Evolutionary conservation across 768 basidiomycete species (phyloP).

Genomic region (Udeniomyces megalosporus): DNA sequence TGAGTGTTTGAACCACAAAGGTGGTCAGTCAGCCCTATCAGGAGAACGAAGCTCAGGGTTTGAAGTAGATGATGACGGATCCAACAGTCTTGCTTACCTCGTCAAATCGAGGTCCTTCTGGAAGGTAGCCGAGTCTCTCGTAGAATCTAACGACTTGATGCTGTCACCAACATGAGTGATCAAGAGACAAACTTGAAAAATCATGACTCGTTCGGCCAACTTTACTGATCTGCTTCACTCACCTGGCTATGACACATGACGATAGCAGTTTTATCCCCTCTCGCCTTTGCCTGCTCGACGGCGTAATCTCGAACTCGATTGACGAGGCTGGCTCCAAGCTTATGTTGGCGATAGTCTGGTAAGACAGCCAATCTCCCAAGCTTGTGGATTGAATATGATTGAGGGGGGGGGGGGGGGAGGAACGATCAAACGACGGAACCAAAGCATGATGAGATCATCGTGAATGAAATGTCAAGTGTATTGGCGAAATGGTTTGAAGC

Average conservation of each 20-base stretch:
- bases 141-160: slow-evolving; percentile 10
- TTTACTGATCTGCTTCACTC: background rate
- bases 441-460: too few relatives aligned
- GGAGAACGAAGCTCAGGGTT: background rate
- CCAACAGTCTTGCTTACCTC: background rate
- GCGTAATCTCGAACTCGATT: slow-evolving; percentile 47
- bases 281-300: slow-evolving; percentile 30
- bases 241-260: slow-evolving; percentile 11
- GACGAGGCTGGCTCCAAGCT: slow-evolving; percentile 54
- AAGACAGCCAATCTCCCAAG: slow-evolving; percentile 40
- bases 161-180: too few relatives aligned
- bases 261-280: background rate
- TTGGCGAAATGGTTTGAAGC: too few relatives aligned
- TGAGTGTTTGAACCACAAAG: background rate
- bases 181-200: background rate
- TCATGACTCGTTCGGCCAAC: too few relatives aligned
- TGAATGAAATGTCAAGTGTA: too few relatives aligned
- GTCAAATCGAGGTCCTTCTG: slow-evolving; percentile 1
- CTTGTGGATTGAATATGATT: slow-evolving; percentile 37
- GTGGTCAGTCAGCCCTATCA: background rate
- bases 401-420: background rate
- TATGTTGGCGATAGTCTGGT: slow-evolving; percentile 45
- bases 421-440: too few relatives aligned
- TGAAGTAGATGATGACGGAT: background rate
- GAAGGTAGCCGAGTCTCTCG: slow-evolving; percentile 8